These are phyloP conservation scores for Cladosporium sp. DNA, from an alignment of 2,329 filamentous ascomycete species.

Conservation along the genomic window DNA sequence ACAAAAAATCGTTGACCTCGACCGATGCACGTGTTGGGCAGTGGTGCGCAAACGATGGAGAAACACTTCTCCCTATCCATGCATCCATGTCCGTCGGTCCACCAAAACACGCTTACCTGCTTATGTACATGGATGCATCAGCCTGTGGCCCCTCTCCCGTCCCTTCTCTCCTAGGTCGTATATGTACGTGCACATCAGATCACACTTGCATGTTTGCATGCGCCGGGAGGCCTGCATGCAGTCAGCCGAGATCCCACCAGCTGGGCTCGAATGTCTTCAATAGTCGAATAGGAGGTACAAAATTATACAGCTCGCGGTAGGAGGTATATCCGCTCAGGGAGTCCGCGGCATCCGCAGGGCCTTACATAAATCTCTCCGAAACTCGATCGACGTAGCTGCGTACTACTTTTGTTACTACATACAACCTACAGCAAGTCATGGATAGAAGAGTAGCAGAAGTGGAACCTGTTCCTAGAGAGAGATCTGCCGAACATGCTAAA, in stretches of 20 bases:
- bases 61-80: neutral
- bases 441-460: neutral
- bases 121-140: constrained; percentile 2
- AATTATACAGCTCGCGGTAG: neutral
- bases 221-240: constrained; percentile 1
- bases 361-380: neutral
- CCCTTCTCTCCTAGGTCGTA: neutral
- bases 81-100: neutral
- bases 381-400: neutral
- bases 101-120: neutral
- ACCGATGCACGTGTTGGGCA: neutral
- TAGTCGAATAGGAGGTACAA: neutral
- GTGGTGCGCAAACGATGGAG: constrained; percentile 5
- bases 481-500: constrained; percentile 15
- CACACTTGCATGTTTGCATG: constrained; percentile 7
- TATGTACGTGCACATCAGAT: constrained; percentile 16
- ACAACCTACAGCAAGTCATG: neutral
- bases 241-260: constrained; percentile 3
- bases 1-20: neutral
- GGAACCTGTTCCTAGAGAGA: neutral
- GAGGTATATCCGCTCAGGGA: neutral
- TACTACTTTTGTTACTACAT: neutral
- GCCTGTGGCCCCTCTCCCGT: neutral
- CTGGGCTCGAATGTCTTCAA: neutral
- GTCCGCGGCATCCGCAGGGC: neutral